Conservation (phyloP, 177 flowering plant species). For the Vitis hybrid region DNA sequence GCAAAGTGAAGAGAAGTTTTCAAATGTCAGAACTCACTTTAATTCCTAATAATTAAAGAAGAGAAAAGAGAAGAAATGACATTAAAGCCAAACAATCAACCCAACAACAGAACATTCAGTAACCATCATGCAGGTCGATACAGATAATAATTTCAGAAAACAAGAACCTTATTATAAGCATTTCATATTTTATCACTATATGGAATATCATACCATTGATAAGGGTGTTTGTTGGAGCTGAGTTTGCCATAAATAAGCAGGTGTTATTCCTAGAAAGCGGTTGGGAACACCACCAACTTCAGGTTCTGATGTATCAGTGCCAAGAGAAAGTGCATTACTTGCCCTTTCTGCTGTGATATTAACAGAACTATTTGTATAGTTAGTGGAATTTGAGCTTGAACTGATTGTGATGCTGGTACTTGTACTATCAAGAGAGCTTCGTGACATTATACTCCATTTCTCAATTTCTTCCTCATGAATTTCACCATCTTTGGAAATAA, state of each 20-base stretch:
- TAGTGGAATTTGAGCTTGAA: conserved; percentile 67
- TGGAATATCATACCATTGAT: conserved; percentile 50
- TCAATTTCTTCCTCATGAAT: conserved; percentile 95
- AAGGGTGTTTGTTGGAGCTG: conserved; percentile 67
- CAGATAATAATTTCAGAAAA: neutral
- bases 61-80: neutral
- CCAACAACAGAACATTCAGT: neutral
- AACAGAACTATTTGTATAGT: conserved; percentile 47
- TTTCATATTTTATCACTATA: neutral
- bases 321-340: conserved; percentile 27
- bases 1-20: neutral
- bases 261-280: conserved; percentile 90
- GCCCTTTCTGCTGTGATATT: conserved; percentile 36
- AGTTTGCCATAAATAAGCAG: conserved; percentile 76
- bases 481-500: conserved; percentile 93
- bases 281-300: conserved; percentile 94
- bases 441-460: conserved; percentile 76
- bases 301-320: conserved; percentile 56
- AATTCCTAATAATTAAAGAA: neutral
- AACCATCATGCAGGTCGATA: neutral
- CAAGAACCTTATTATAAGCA: no score
- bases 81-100: neutral
- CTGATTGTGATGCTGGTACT: conserved; percentile 66
- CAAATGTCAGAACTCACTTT: neutral
- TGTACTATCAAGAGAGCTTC: conserved; percentile 89